Percentiles rank a stretch among this genome's conserved stretches.
Conservation (phyloP, 1,284 basidiomycete species). For the Pyrrhoderma lamaoense region DNA sequence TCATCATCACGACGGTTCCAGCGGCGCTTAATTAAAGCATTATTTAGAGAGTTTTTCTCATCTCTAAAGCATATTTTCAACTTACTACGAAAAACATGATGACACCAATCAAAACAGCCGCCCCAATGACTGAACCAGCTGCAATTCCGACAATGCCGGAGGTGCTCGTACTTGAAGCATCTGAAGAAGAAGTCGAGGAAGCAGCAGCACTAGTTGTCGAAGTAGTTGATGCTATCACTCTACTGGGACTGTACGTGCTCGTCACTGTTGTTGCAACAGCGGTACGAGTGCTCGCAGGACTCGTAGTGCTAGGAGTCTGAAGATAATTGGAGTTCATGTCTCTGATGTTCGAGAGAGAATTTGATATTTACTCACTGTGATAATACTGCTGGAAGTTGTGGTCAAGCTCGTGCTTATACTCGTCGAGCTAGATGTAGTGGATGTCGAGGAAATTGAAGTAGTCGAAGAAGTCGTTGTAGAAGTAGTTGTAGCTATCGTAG, state of each 20-base stretch:
- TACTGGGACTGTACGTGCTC: not conserved
- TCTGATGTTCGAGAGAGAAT: not conserved
- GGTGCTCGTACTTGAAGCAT: constrained; percentile 28
- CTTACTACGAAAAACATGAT: constrained; percentile 50
- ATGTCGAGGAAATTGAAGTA: constrained; percentile 2
- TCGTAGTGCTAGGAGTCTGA: not conserved
- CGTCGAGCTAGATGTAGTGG: not conserved
- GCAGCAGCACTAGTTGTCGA: constrained; percentile 8
- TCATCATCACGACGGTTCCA: constrained; percentile 35
- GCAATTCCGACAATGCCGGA: constrained; percentile 47
- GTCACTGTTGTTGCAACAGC: not conserved
- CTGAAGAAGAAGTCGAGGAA: constrained; percentile 15
- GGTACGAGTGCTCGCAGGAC: not conserved
- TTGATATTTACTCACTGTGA: too few species aligned
- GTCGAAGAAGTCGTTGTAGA: constrained; percentile 1
- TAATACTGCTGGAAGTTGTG: not conserved
- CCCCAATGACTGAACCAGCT: constrained; percentile 40
- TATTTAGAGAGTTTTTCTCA: not conserved
- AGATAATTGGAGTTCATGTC: not conserved
- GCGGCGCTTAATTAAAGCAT: constrained; percentile 36
- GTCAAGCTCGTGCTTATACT: not conserved
- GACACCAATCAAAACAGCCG: constrained; percentile 41
- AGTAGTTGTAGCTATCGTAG: not conserved
- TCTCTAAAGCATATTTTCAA: constrained; percentile 16
- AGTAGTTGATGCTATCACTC: not conserved